Evolutionary conservation across 2,329 filamentous ascomycete species (phyloP), one percentile per base, ranked within the genome.

Genomic region (Capronia coronata): DNA sequence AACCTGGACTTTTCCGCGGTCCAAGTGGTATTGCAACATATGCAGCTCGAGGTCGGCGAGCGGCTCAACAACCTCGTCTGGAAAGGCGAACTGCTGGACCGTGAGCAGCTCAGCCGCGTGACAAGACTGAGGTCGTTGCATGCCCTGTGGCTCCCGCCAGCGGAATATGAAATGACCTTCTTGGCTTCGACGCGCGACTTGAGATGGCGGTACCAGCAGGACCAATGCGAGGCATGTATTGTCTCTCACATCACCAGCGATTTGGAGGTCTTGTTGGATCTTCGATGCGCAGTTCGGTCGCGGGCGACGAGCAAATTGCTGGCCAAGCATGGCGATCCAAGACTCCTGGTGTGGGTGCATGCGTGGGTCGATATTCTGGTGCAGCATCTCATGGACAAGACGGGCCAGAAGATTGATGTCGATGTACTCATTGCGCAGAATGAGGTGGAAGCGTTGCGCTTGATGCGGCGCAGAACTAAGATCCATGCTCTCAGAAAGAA

Each of bases 191-290:
- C 43, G 16, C 11, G 21, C 13, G 51, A 25, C 25, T 47, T 41
- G 48, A 56, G 59, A 10, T 58, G 59, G 56, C 43, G 23, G 6
- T 64, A 63, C 35, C 66, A 70, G 51, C 49, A 45, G 16, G 64
- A 67, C 41, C 43, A 51, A 7, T 71, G 69, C 49, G 55, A 65
- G 22, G 69, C 64, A 0, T 71, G 69, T 39, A 68, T 70, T 42
- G 35, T 71, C 8, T 57, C 63, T 5, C 59, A 64, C 0, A 56
- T 71, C 10, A 59, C 61, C 1, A 43, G 50, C 0, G 52, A 66
- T 41, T 57, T 60, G 2, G 34, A 54, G 1, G 52, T 52, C 1
- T 29, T 71, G 13, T 59, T 59, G 14, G 61, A 67, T 37, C 53
- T 71, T 9, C 62, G 65, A 19, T 54, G 50, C 16, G 37, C 43